phyloP scores from a whole-genome alignment of 1,284 basidiomycete species.

The Microbotryum lychnidis-dioicae region DNA sequence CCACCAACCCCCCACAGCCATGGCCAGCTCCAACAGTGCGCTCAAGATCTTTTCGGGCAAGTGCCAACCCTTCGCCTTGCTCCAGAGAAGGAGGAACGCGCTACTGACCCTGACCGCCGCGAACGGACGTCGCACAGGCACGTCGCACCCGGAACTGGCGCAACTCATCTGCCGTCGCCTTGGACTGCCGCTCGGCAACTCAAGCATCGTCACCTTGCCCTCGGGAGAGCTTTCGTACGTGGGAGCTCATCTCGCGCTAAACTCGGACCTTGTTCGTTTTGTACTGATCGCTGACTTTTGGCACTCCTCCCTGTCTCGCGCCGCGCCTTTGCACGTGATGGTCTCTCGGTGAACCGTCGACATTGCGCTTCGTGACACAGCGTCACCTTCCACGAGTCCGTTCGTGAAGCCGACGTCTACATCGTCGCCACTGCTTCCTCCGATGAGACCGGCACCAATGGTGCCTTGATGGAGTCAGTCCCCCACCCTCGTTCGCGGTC shows the following conservation, averaged over 20 bases:
- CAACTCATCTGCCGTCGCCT: conserved; percentile 88
- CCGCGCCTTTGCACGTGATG: conserved; percentile 56
- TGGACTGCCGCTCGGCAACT: conserved; percentile 30
- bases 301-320: conserved; percentile 64
- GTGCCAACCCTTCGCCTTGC: not conserved
- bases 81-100: too few species aligned
- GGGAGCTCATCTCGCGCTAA: conserved; percentile 18
- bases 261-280: not conserved
- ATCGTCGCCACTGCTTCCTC: conserved; percentile 64
- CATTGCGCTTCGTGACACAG: conserved; percentile 47
- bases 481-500: conserved; percentile 25
- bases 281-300: not conserved
- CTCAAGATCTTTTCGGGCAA: conserved; percentile 26
- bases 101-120: too few species aligned
- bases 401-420: conserved; percentile 97
- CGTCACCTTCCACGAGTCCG: conserved; percentile 87
- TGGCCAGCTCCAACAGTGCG: conserved; percentile 8
- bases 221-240: conserved; percentile 27
- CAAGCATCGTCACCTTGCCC: conserved; percentile 18
- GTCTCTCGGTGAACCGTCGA: conserved; percentile 60
- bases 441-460: conserved; percentile 36
- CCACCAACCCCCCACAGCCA: not conserved
- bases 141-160: conserved; percentile 80
- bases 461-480: conserved; percentile 32
- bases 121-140: conserved; percentile 31